phyloP scores from a whole-genome alignment of 176 grass and related monocot species.

The Sorghum bicolor region DNA sequence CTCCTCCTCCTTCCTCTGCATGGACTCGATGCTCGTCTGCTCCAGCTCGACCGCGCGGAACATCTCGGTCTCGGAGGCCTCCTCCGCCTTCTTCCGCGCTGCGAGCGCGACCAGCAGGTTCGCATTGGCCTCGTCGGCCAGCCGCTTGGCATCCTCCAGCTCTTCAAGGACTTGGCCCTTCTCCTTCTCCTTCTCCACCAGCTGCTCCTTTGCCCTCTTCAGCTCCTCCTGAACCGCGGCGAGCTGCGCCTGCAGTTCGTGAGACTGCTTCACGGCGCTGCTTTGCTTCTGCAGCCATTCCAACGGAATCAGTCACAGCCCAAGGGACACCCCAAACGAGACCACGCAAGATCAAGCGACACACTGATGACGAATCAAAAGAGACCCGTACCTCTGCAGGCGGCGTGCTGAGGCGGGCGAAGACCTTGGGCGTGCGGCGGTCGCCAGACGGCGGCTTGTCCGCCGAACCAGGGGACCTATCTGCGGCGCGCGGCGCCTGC shows the following conservation, averaged over 20 bases:
- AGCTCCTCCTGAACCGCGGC: conserved; percentile 51
- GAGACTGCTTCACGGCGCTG: conserved; percentile 34
- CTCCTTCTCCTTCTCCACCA: conserved; percentile 54
- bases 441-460: conserved; percentile 36
- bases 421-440: conserved; percentile 42
- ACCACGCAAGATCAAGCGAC: not conserved
- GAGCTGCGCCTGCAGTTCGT: conserved; percentile 60
- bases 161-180: conserved; percentile 50
- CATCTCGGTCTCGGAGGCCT: conserved; percentile 44
- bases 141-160: conserved; percentile 51
- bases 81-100: conserved; percentile 50
- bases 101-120: conserved; percentile 46
- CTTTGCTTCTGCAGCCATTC: conserved; percentile 42
- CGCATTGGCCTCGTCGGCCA: conserved; percentile 49
- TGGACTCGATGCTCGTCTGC: conserved; percentile 50
- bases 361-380: not conserved
- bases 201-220: conserved; percentile 45
- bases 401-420: conserved; percentile 18
- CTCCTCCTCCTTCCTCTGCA: conserved; percentile 63
- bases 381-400: conserved; percentile 23
- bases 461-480: conserved; percentile 33
- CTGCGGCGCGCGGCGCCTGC: conserved; percentile 25
- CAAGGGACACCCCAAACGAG: not conserved
- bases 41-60: conserved; percentile 49
- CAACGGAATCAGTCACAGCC: not conserved